These are phyloP conservation scores for Naganishia kalamii DNA, from an alignment of 768 basidiomycete species.

Conservation along the genomic window DNA sequence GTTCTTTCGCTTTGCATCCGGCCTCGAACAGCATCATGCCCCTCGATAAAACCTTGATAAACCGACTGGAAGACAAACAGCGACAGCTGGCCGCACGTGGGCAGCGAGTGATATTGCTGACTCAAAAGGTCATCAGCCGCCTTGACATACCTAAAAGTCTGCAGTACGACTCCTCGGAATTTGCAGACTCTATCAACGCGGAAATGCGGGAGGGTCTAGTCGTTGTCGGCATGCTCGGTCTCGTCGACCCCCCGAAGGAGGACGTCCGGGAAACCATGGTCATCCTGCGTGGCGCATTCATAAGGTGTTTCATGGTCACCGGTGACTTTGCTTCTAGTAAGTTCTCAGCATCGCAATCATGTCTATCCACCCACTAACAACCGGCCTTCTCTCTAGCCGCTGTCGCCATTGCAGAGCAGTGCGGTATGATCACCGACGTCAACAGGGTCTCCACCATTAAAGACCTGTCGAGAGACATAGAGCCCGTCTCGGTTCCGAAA, in stretches of 20 bases:
- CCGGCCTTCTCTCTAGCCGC: background rate
- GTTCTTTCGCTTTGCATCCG: slow-evolving; percentile 47
- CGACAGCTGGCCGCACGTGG: slow-evolving; percentile 55
- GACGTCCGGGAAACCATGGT: slow-evolving; percentile 52
- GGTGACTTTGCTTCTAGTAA: slow-evolving; percentile 53
- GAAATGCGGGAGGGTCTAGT: slow-evolving; percentile 51
- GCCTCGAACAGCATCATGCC: slow-evolving; percentile 46
- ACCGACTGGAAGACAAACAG: slow-evolving; percentile 37
- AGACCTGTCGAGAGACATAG: slow-evolving; percentile 40
- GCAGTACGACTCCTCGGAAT: slow-evolving; percentile 44
- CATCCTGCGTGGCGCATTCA: slow-evolving; percentile 53
- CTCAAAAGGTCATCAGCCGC: slow-evolving; percentile 50
- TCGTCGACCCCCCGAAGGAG: slow-evolving; percentile 58
- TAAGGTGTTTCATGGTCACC: slow-evolving; percentile 62
- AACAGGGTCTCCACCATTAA: slow-evolving; percentile 4
- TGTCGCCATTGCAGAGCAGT: slow-evolving; percentile 59
- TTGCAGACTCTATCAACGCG: slow-evolving; percentile 50
- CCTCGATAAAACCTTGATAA: slow-evolving; percentile 34
- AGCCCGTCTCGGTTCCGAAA: slow-evolving; percentile 35
- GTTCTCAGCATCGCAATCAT: background rate
- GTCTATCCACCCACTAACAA: background rate
- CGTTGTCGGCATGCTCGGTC: slow-evolving; percentile 57
- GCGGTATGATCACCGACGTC: slow-evolving; percentile 54
- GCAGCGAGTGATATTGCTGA: slow-evolving; percentile 60
- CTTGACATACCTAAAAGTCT: slow-evolving; percentile 43